Percentiles rank a stretch among this genome's conserved stretches.
Evolutionary conservation across 106 monocot species (phyloP).

Genomic region (Platanthera zijinensis): DNA sequence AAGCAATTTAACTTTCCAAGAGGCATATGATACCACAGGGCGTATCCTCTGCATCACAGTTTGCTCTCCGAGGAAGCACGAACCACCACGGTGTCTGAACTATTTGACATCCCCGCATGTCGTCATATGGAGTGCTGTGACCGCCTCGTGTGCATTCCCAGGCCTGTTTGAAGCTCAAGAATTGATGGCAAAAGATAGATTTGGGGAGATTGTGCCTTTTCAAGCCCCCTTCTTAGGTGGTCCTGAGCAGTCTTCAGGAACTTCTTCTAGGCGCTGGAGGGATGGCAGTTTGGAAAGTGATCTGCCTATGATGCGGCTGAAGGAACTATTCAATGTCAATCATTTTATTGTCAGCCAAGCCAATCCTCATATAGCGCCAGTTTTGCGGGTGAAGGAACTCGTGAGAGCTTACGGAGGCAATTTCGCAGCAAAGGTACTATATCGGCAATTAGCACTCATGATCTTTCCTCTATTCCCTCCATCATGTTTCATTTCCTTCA

Average conservation of each 20-base stretch:
- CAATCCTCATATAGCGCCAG: conserved; percentile 90
- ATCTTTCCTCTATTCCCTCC: neutral
- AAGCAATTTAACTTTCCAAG: conserved; percentile 89
- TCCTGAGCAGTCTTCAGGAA: conserved; percentile 17
- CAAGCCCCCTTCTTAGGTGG: conserved; percentile 52
- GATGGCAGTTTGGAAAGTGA: conserved; percentile 98
- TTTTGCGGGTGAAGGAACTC: conserved; percentile 75
- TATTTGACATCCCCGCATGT: conserved; percentile 96
- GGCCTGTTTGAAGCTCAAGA: conserved; percentile 93
- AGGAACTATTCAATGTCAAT: conserved; percentile 94
- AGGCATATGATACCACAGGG: conserved; percentile 92
- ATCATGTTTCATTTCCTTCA: no score
- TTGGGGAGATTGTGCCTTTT: conserved; percentile 77
- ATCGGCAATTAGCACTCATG: neutral
- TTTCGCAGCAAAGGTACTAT: conserved; percentile 81
- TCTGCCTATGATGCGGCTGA: conserved; percentile 85
- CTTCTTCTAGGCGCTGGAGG: conserved; percentile 64
- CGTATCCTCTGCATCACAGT: conserved; percentile 80
- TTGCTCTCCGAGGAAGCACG: conserved; percentile 87
- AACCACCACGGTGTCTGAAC: conserved; percentile 88
- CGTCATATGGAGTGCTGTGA: conserved; percentile 92
- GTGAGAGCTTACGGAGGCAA: conserved; percentile 80
- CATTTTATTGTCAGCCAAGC: conserved; percentile 99
- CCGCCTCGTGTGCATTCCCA: conserved; percentile 97
- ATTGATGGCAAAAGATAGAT: conserved; percentile 91